Evolutionary conservation across 331 rosid species (phyloP), one percentile per base, ranked within the genome.

Genomic region (Prunus yedoensis): DNA sequence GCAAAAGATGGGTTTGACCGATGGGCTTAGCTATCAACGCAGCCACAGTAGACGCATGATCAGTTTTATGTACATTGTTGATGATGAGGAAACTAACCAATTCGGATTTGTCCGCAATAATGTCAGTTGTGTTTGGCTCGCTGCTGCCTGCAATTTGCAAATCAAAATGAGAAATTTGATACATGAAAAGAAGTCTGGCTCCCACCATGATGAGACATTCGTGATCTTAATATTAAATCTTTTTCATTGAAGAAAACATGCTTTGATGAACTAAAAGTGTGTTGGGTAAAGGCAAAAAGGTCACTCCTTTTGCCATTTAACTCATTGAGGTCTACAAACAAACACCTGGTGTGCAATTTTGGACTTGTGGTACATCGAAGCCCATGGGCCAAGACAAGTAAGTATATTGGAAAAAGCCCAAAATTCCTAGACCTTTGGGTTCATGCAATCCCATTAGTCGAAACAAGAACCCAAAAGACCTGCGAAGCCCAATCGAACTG

Each of bases 1-100:
- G 64, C 30, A 52, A 32, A 51, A 35, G 18, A 71, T 71, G 20
- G 52, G 25, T 54, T 71, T 71, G 75, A 71, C 66, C 52, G 38
- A 13, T 7, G 3, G 9, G 43, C 17, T 18, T 63, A 63, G 47
- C 14, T 54, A 54, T 35, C 65, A 53, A 35, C 64, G 51, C 32
- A 32, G 3, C 32, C 32, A 70, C 65, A 32, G 63, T 70, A 28
- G 32, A 70, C 35, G n/a, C 68, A 62, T 32, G 45, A 62, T 62
- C 2, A 52, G 17, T 52, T 52, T 17, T 8, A 52, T 52, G 57
- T 0, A 38, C 43, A 17, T 52, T 52, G 57, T 16, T 52, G 52
- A 47, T 47, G 52, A 47, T 47, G 17, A 27, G 43, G 43, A 38
- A 38, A 38, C 8, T 38, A 38, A 38, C 43, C 43, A 38, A 38